phyloP scores from a whole-genome alignment of 208 protist species.

The Naegleria fowleri region DNA sequence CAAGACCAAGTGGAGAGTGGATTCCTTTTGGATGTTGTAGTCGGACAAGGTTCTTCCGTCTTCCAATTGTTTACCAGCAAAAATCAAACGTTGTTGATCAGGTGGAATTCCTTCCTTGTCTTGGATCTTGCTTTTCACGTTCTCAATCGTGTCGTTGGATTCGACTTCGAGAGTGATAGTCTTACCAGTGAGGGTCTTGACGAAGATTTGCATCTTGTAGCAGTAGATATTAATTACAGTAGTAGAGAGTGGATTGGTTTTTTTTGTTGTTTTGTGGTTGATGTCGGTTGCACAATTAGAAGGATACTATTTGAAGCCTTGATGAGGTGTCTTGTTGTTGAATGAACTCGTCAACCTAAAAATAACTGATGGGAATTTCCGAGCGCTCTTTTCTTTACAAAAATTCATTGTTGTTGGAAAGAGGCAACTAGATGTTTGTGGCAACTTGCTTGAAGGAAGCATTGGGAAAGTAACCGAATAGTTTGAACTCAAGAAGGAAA shows the following conservation, averaged over 20 bases:
- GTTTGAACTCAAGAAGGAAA: too few species aligned
- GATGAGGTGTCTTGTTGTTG: too few species aligned
- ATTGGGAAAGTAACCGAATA: too few species aligned
- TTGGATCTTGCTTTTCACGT: constrained; percentile 4
- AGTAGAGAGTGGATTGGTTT: not conserved
- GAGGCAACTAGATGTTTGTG: too few species aligned
- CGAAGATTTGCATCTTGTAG: not conserved
- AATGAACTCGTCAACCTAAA: too few species aligned
- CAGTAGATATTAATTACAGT: constrained; percentile 38
- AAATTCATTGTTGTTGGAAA: too few species aligned
- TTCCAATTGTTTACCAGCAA: not conserved
- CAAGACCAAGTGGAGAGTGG: not conserved
- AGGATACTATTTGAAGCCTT: too few species aligned
- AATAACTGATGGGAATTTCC: too few species aligned
- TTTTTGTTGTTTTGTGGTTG: too few species aligned
- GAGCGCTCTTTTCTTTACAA: too few species aligned
- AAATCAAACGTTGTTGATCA: constrained; percentile 6
- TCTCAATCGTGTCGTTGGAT: not conserved
- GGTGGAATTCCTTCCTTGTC: not conserved
- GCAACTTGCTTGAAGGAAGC: too few species aligned
- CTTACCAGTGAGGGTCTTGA: not conserved
- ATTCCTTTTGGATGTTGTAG: not conserved
- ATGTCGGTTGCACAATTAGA: too few species aligned
- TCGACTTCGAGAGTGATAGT: not conserved
- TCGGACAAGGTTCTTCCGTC: not conserved